These are phyloP conservation scores for Adansonia grandidieri DNA, from an alignment of 441 rosid species.

Conservation along the genomic window DNA sequence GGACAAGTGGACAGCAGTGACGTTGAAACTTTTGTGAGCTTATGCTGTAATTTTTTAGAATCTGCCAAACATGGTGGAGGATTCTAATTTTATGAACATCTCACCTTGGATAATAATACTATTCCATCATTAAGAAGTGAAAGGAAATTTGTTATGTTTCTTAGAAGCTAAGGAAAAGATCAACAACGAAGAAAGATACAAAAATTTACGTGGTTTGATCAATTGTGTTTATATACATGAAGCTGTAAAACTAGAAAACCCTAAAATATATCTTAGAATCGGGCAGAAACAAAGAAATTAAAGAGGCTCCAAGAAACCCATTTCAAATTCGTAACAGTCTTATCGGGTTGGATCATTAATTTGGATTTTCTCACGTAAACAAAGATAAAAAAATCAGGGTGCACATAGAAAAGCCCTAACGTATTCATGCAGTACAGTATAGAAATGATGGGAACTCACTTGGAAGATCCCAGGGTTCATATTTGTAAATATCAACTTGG, in stretches of 20 bases:
- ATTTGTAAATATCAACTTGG: slow-evolving; percentile 89
- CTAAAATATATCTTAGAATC: no score
- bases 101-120: neutral
- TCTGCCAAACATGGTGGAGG: neutral
- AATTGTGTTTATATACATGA: no score
- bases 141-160: neutral
- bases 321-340: no score
- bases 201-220: no score
- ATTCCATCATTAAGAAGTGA: neutral
- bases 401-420: no score
- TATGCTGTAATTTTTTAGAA: neutral
- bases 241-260: no score
- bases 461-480: slow-evolving; percentile 97
- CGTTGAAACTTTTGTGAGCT: slow-evolving; percentile 21
- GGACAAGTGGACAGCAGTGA: neutral
- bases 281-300: neutral
- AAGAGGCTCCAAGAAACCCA: no score
- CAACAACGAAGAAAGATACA: no score
- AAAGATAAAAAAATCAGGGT: no score
- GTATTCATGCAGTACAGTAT: neutral
- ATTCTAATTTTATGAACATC: neutral
- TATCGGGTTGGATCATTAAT: no score
- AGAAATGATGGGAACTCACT: slow-evolving; percentile 51
- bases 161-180: no score
- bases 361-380: no score